These are phyloP conservation scores for Encephalitozoon intestinalis DNA, from an alignment of 371 early-diverging fungal genomes.

Conservation along the genomic window DNA sequence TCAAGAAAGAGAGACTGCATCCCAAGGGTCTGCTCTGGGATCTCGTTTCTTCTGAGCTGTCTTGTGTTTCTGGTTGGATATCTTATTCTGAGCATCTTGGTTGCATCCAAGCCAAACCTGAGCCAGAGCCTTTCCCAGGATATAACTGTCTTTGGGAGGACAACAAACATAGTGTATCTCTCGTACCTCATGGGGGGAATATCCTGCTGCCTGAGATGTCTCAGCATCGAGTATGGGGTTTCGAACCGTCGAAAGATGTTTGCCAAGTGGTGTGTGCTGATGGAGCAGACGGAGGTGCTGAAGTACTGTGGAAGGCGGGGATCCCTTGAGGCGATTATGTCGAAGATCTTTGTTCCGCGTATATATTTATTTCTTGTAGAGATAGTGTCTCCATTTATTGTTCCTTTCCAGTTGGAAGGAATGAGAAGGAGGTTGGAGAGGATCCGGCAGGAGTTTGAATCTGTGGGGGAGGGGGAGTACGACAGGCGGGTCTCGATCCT, in stretches of 20 bases:
- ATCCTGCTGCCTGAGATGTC: neutral
- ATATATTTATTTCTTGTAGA: neutral
- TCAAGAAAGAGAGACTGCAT: neutral
- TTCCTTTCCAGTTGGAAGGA: neutral
- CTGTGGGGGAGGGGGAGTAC: neutral
- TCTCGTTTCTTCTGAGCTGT: conserved; percentile 5
- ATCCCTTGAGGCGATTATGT: neutral
- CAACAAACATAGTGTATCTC: neutral
- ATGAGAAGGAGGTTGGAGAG: neutral
- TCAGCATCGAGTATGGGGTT: neutral
- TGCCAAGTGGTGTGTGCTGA: neutral
- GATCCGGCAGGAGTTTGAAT: neutral
- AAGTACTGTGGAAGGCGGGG: neutral
- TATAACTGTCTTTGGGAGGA: neutral
- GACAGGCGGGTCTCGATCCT: neutral
- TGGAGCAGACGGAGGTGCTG: neutral
- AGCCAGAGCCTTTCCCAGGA: neutral
- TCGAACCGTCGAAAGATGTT: neutral
- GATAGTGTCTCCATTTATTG: neutral
- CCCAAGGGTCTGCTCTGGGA: neutral
- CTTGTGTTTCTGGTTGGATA: neutral
- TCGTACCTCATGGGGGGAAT: conserved; percentile 3
- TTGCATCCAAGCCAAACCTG: neutral
- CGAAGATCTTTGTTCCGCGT: neutral
- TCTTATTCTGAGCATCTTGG: neutral